Conservation (phyloP, 805 yeast genomes). For the Cyberlindnera saturnus region DNA sequence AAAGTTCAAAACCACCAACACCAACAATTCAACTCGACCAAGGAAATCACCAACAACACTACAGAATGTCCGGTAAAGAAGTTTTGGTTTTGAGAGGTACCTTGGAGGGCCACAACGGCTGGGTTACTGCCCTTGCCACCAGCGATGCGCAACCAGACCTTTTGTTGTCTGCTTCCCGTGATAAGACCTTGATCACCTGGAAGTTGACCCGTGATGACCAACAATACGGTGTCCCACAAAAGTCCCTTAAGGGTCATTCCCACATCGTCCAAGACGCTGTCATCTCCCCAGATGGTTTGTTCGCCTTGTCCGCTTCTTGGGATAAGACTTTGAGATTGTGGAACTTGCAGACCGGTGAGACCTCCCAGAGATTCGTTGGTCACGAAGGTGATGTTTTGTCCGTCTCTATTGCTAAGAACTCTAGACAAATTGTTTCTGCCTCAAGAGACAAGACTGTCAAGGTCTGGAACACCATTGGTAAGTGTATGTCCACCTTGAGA, state of each 20-base stretch:
- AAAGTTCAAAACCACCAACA: too few relatives aligned
- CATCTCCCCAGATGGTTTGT: constrained; percentile 95
- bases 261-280: constrained; percentile 98
- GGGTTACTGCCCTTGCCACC: constrained; percentile 99
- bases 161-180: constrained; percentile 97
- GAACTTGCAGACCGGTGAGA: constrained; percentile 93
- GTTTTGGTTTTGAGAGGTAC: constrained; percentile 99
- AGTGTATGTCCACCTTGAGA: constrained; percentile 87
- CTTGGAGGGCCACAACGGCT: constrained; percentile 93
- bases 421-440: constrained; percentile 97
- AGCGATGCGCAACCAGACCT: constrained; percentile 97
- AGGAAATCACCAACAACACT: not conserved
- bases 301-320: constrained; percentile 99
- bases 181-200: constrained; percentile 98
- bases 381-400: constrained; percentile 97
- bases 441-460: constrained; percentile 98
- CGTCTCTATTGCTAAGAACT: constrained; percentile 92
- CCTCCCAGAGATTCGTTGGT: constrained; percentile 93
- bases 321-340: constrained; percentile 98
- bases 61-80: constrained; percentile 76
- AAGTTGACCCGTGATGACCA: constrained; percentile 93
- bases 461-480: constrained; percentile 99
- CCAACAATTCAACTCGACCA: not conserved
- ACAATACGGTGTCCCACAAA: constrained; percentile 97
- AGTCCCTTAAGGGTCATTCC: constrained; percentile 96